Conservation (phyloP, 169 alveolate genomes). For the Babesia sp. region DNA sequence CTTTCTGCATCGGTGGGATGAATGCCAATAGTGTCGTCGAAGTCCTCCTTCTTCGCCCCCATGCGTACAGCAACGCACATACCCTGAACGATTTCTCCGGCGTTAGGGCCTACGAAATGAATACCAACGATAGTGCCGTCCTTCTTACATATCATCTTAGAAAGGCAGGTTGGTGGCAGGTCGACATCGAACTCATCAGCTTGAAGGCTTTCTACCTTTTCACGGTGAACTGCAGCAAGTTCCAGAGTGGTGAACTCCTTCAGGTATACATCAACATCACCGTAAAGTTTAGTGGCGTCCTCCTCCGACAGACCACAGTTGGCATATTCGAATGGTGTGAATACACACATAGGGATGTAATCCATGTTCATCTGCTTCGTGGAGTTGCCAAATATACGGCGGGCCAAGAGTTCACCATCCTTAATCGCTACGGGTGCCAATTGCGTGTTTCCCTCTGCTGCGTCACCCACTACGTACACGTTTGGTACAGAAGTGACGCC, state of each 20-base stretch:
- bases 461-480: slow-evolving; percentile 95
- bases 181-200: slow-evolving; percentile 78
- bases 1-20: slow-evolving; percentile 98
- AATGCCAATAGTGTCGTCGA: slow-evolving; percentile 90
- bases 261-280: slow-evolving; percentile 87
- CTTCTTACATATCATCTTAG: slow-evolving; percentile 89
- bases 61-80: slow-evolving; percentile 91
- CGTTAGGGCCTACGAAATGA: slow-evolving; percentile 97
- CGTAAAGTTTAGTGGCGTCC: slow-evolving; percentile 83
- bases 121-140: slow-evolving; percentile 93
- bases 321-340: slow-evolving; percentile 97
- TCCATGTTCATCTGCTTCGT: slow-evolving; percentile 84
- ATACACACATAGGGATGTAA: slow-evolving; percentile 95
- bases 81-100: slow-evolving; percentile 98
- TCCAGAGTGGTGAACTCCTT: slow-evolving; percentile 90
- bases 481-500: slow-evolving; percentile 88
- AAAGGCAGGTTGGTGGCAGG: slow-evolving; percentile 83
- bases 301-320: slow-evolving; percentile 94
- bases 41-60: slow-evolving; percentile 89
- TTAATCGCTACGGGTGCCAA: slow-evolving; percentile 97
- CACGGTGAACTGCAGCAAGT: slow-evolving; percentile 65
- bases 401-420: slow-evolving; percentile 94
- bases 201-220: slow-evolving; percentile 60
- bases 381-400: slow-evolving; percentile 87
- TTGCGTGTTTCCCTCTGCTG: slow-evolving; percentile 91